phyloP scores from a whole-genome alignment of 1,284 basidiomycete genomes.

The Ganoderma multipileum region DNA sequence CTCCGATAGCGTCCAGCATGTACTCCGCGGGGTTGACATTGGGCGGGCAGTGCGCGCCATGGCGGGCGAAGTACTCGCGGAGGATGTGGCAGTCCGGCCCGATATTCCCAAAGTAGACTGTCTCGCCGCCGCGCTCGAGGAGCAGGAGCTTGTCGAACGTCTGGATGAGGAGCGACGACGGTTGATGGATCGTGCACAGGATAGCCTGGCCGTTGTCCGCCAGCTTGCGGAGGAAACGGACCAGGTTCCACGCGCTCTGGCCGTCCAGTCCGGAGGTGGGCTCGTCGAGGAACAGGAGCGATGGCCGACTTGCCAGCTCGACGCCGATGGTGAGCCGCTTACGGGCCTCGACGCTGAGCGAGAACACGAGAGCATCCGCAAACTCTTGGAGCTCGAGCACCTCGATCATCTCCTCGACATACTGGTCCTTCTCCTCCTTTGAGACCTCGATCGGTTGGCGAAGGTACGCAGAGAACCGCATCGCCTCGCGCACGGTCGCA shows the following conservation, averaged over 20 bases:
- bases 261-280: conserved; percentile 67
- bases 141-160: conserved; percentile 80
- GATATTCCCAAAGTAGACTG: conserved; percentile 82
- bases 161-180: conserved; percentile 69
- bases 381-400: conserved; percentile 72
- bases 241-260: conserved; percentile 85
- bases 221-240: conserved; percentile 85
- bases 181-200: conserved; percentile 81
- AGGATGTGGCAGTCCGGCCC: conserved; percentile 69
- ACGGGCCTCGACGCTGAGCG: conserved; percentile 77
- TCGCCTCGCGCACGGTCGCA: conserved; percentile 87
- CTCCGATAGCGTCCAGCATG: conserved; percentile 49
- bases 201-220: conserved; percentile 88
- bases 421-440: conserved; percentile 82
- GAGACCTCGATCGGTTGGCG: conserved; percentile 82
- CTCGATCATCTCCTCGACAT: conserved; percentile 80
- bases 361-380: conserved; percentile 68
- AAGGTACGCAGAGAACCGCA: conserved; percentile 89
- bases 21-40: conserved; percentile 53
- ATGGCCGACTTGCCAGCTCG: conserved; percentile 86
- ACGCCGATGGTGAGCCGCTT: conserved; percentile 92
- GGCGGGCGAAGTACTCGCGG: conserved; percentile 71
- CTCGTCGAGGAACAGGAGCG: conserved; percentile 75
- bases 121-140: conserved; percentile 71
- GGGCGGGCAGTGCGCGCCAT: conserved; percentile 69